Base-by-base conservation (phyloP, 768 basidiomycete species). In the Boletus rubescentipes region DNA sequence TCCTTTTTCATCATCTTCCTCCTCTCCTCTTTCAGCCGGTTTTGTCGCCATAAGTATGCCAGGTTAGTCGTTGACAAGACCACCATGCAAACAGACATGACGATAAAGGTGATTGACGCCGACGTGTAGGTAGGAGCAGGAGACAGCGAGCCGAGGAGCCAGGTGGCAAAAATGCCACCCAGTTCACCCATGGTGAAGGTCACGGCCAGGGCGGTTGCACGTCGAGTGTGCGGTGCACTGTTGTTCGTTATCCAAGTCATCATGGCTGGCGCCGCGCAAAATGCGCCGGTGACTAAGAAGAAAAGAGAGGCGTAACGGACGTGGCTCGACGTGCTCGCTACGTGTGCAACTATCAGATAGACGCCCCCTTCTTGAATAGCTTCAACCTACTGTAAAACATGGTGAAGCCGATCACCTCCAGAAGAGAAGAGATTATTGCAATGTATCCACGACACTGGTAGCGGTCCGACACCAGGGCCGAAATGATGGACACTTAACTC, bases 191-290 rank as follows among this genome's bases (percentile, higher is more conserved):
- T 73, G 54, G 78, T 80, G 53, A 81, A 81, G 1, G 75, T 73
- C n/a, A 84, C 70, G 11, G 82, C 84, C 44, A 86, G 75, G 23
- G 78, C 73, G 1, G 84, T 84, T 2, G 84, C 85, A 7, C 85
- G 78, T 31, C 82, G 73, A 21, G 72, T 68, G 55, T 83, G 77
- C 0, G 85, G 85, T 6, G 79, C 72, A 5, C 80, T 74, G 66
- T 86, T 87, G 67, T 86, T 86, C 15, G 83, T 76, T 46, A 75
- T 69, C 85, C 85, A 87, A 0, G 84, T 77, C 2, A 74, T 76
- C n/a, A 82, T 62, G 0, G 82, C 72, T 0, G 85, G 83, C 2
- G 78, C 80, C 1, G 74, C 64, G n/a, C 51, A 45, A 65, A 83
- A 85, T 0, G 77, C 72, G 18, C 83, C 82, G 0, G 78, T 67